These are phyloP conservation scores for Macrocybe gigantea DNA, from an alignment of 768 basidiomycete species.

Conservation along the genomic window DNA sequence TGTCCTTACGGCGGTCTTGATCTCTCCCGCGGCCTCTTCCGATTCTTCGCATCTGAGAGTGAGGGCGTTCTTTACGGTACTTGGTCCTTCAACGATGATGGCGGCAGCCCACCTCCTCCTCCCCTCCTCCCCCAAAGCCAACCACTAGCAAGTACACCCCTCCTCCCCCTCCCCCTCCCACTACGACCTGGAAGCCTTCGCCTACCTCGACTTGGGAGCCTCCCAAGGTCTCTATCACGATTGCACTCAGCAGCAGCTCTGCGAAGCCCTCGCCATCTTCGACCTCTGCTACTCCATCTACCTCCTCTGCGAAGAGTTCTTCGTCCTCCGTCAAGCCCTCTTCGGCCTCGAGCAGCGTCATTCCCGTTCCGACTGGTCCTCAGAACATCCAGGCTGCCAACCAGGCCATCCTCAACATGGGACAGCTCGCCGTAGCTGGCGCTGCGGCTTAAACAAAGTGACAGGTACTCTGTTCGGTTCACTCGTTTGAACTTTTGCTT, in stretches of 20 bases:
- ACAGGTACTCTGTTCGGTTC: background rate
- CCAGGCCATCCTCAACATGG: conserved; percentile 30
- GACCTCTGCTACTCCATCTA: conserved; percentile 16
- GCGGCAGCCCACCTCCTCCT: conserved; percentile 14
- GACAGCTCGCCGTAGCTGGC: conserved; percentile 25
- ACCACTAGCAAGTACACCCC: conserved; percentile 10
- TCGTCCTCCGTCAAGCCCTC: conserved; percentile 14
- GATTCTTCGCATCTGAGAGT: conserved; percentile 35
- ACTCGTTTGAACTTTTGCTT: background rate
- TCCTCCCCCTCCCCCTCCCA: conserved; percentile 12
- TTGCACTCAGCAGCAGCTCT: background rate
- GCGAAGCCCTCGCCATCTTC: conserved; percentile 9
- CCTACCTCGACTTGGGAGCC: conserved; percentile 22
- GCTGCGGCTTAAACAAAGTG: conserved; percentile 6
- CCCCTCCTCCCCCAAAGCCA: conserved; percentile 13
- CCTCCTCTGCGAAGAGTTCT: conserved; percentile 15
- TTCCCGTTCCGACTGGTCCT: conserved; percentile 12
- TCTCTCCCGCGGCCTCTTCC: conserved; percentile 52
- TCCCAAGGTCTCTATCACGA: conserved; percentile 8
- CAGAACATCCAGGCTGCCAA: conserved; percentile 29
- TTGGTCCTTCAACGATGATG: conserved; percentile 36
- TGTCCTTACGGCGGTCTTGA: conserved; percentile 61
- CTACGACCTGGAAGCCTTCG: conserved; percentile 17
- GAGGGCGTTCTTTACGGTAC: conserved; percentile 43
- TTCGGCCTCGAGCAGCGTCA: background rate